Conservation (phyloP, 2,329 filamentous ascomycete species). For the Pseudogymnoascus sp. region DNA sequence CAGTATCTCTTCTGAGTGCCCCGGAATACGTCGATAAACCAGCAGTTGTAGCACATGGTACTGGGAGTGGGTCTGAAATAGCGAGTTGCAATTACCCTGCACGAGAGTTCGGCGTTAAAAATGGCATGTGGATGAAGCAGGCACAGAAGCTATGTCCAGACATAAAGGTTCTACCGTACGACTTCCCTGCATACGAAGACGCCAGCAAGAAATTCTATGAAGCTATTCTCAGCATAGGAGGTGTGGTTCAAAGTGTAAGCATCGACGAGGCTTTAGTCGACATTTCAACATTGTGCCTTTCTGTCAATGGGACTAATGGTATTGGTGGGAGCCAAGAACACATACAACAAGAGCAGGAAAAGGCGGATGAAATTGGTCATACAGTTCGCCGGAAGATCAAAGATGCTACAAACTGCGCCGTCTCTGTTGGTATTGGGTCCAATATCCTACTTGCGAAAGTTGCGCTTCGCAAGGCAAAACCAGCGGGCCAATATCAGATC, state of each 20-base stretch:
- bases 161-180: slow-evolving; percentile 85
- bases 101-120: slow-evolving; percentile 77
- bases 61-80: slow-evolving; percentile 82
- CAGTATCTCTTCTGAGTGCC: slow-evolving; percentile 67
- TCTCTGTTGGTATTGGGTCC: slow-evolving; percentile 84
- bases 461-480: slow-evolving; percentile 84
- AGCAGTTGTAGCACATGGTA: slow-evolving; percentile 79
- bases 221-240: slow-evolving; percentile 68
- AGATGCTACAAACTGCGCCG: slow-evolving; percentile 68
- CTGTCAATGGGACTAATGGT: slow-evolving; percentile 58
- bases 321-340: slow-evolving; percentile 56
- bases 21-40: slow-evolving; percentile 73
- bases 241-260: slow-evolving; percentile 88
- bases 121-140: slow-evolving; percentile 99
- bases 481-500: slow-evolving; percentile 84
- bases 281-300: slow-evolving; percentile 61
- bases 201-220: slow-evolving; percentile 84
- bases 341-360: slow-evolving; percentile 69
- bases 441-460: slow-evolving; percentile 91
- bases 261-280: slow-evolving; percentile 93
- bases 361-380: slow-evolving; percentile 63
- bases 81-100: slow-evolving; percentile 96
- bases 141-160: slow-evolving; percentile 77
- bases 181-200: slow-evolving; percentile 90
- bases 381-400: slow-evolving; percentile 62